These are phyloP conservation scores for Hanseniaspora taiwanica DNA, from an alignment of 805 yeast species.

Conservation along the genomic window DNA sequence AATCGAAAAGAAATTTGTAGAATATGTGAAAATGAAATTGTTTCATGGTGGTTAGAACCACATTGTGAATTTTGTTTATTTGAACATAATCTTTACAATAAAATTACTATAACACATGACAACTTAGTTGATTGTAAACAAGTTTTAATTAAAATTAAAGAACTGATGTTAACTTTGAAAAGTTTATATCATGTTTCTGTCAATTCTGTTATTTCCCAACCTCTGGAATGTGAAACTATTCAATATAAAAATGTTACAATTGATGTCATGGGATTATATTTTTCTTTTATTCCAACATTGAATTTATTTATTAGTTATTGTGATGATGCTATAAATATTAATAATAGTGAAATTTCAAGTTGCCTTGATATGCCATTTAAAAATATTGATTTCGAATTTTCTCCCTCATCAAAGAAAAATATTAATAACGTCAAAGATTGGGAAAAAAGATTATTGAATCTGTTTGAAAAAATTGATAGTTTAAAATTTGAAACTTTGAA, in stretches of 20 bases:
- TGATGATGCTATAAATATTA: constrained; percentile 61
- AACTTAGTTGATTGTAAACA: constrained; percentile 52
- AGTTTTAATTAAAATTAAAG: constrained; percentile 39
- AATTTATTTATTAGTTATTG: constrained; percentile 28
- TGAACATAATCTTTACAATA: constrained; percentile 73
- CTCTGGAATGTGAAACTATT: neutral
- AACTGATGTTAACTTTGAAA: constrained; percentile 33
- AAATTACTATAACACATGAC: constrained; percentile 65
- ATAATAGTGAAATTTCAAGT: constrained; percentile 47
- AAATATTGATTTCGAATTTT: constrained; percentile 22
- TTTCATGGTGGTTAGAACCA: constrained; percentile 91
- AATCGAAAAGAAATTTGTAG: constrained; percentile 78
- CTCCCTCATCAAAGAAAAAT: constrained; percentile 51
- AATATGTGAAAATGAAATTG: constrained; percentile 82
- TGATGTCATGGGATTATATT: neutral
- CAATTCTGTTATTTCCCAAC: neutral
- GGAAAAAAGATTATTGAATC: constrained; percentile 17
- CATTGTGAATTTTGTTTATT: constrained; percentile 80
- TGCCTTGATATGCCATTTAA: constrained; percentile 13
- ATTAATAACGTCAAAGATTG: constrained; percentile 29
- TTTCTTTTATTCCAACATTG: constrained; percentile 3
- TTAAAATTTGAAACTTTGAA: constrained; percentile 1
- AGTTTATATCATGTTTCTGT: constrained; percentile 2
- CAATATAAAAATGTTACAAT: constrained; percentile 1
- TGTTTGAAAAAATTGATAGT: constrained; percentile 5